Conservation (phyloP, 2,329 filamentous ascomycete species). For the Neofusicoccum laricinum region DNA sequence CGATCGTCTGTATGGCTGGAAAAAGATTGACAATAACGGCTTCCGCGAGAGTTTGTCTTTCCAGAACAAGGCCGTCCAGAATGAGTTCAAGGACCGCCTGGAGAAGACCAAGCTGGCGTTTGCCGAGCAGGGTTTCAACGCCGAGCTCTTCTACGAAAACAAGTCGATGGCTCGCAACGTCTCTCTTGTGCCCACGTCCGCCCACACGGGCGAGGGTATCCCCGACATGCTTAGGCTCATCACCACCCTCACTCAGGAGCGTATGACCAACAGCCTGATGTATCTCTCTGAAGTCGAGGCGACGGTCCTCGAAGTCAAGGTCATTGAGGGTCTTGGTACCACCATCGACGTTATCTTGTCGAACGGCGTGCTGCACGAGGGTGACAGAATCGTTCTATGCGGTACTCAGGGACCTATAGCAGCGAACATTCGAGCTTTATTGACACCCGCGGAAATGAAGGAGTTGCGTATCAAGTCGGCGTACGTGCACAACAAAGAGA, state of each 20-base stretch:
- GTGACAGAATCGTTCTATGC: conserved; percentile 90
- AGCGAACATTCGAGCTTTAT: conserved; percentile 89
- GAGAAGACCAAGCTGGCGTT: conserved; percentile 92
- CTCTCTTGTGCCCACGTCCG: conserved; percentile 95
- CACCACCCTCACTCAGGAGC: conserved; percentile 86
- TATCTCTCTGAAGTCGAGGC: conserved; percentile 97
- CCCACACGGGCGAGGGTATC: conserved; percentile 98
- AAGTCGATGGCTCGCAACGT: conserved; percentile 94
- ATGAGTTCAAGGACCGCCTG: conserved; percentile 88
- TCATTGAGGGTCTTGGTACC: conserved; percentile 97
- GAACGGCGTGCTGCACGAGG: conserved; percentile 91
- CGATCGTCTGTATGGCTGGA: conserved; percentile 98
- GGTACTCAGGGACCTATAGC: conserved; percentile 95
- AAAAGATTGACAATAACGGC: conserved; percentile 97
- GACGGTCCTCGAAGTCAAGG: conserved; percentile 97
- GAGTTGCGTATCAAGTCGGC: conserved; percentile 92
- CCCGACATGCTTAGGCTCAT: conserved; percentile 98
- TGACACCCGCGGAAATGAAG: conserved; percentile 89
- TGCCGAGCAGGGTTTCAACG: conserved; percentile 95
- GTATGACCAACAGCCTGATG: conserved; percentile 97
- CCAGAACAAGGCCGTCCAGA: conserved; percentile 89
- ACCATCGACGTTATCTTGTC: conserved; percentile 97
- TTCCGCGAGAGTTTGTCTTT: conserved; percentile 88
- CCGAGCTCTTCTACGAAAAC: conserved; percentile 95
- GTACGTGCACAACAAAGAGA: conserved; percentile 99